Evolutionary conservation across 768 basidiomycete species (phyloP).

Genomic region (Panaeolus cyanescens): DNA sequence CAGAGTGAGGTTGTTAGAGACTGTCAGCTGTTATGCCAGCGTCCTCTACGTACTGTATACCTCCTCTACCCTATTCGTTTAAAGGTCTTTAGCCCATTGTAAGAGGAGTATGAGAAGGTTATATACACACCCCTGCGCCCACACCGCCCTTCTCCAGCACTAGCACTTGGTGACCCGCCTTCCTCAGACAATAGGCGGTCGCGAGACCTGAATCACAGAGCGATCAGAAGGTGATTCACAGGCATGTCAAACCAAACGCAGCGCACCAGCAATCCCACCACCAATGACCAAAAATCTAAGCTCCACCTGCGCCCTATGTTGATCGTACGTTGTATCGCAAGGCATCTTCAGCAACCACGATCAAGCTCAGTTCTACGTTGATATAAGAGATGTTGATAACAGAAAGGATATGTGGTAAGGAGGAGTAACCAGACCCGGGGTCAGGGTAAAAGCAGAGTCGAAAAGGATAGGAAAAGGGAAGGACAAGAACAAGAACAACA

Average conservation of each 20-base stretch:
- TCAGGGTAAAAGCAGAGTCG: neutral
- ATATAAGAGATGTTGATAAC: neutral
- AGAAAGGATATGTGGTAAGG: neutral
- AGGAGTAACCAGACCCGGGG: too few species aligned
- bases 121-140: constrained; percentile 6
- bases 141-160: constrained; percentile 47
- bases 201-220: constrained; percentile 45
- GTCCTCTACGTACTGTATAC: constrained; percentile 9
- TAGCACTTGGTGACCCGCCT: constrained; percentile 55
- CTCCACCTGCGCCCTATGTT: neutral
- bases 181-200: constrained; percentile 50
- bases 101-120: neutral
- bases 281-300: constrained; percentile 5
- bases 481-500: neutral
- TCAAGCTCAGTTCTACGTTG: neutral
- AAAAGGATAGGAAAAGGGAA: neutral
- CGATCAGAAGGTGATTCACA: constrained; percentile 43
- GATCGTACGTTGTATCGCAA: neutral
- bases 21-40: neutral
- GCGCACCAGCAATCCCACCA: constrained; percentile 2
- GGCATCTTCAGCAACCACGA: neutral
- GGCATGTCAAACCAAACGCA: constrained; percentile 48
- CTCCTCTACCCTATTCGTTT: constrained; percentile 9
- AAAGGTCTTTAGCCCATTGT: too few species aligned
- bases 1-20: neutral